Conservation (phyloP, 768 basidiomycete genomes). For the Heimioporus sp. region DNA sequence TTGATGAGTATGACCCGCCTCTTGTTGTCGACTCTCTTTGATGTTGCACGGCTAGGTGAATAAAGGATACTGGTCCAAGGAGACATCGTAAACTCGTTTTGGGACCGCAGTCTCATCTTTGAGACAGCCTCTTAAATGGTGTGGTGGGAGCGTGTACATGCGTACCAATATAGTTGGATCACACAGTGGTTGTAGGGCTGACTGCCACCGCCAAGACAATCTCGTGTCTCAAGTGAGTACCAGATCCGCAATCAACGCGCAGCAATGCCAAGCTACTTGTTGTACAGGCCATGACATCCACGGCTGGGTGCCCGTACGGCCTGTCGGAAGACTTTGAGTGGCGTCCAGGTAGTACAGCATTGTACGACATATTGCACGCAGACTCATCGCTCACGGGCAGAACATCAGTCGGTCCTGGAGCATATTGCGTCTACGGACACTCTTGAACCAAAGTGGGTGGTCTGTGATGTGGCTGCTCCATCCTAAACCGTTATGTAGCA, state of each 20-base stretch:
- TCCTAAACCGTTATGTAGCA: constrained; percentile 36
- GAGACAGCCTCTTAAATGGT: neutral
- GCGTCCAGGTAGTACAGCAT: constrained; percentile 44
- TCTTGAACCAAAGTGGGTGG: constrained; percentile 49
- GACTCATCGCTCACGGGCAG: constrained; percentile 34
- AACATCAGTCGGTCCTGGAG: constrained; percentile 56
- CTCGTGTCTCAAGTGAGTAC: neutral
- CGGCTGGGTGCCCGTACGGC: constrained; percentile 7
- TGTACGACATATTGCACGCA: neutral
- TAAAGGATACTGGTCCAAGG: constrained; percentile 6
- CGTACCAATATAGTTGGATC: too few species aligned
- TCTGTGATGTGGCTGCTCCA: constrained; percentile 3
- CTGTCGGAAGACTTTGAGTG: constrained; percentile 41
- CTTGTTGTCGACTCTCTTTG: constrained; percentile 22
- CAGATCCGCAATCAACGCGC: neutral
- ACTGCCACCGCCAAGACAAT: neutral
- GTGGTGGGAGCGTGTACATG: neutral
- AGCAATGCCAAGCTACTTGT: neutral
- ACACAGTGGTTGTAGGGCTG: too few species aligned
- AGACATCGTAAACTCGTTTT: constrained; percentile 13
- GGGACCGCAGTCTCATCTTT: neutral
- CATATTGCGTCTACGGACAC: constrained; percentile 63
- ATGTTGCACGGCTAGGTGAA: constrained; percentile 4
- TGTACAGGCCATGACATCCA: constrained; percentile 17
- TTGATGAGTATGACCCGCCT: constrained; percentile 43